These are phyloP conservation scores for Pogostemon cablin DNA, from an alignment of 257 asterid species.

Conservation along the genomic window DNA sequence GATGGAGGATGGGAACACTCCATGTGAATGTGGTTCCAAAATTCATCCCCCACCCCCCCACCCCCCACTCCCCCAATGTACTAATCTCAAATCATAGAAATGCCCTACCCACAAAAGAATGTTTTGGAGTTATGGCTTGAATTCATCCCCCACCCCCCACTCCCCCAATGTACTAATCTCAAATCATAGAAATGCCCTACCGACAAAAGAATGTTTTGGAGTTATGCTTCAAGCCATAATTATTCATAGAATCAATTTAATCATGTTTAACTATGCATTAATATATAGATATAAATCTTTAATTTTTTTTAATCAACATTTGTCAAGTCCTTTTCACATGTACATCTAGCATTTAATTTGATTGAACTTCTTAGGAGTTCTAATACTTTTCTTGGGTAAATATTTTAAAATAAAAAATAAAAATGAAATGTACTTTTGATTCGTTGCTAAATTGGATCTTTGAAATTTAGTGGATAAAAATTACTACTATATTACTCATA, in stretches of 20 bases:
- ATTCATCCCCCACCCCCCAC: conserved; percentile 5
- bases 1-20: conserved; percentile 34
- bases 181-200: conserved; percentile 9
- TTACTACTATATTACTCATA: not conserved
- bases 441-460: not conserved
- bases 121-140: conserved; percentile 46
- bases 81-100: conserved; percentile 10
- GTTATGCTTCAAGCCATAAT: conserved; percentile 24
- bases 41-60: conserved; percentile 5
- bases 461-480: not conserved
- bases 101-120: conserved; percentile 40
- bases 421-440: no score
- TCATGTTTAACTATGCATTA: no score
- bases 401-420: no score
- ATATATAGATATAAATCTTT: no score
- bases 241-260: not conserved
- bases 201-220: conserved; percentile 50
- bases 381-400: no score
- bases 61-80: conserved; percentile 6
- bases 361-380: no score
- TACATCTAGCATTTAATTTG: no score
- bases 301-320: not conserved
- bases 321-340: not conserved
- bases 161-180: conserved; percentile 19
- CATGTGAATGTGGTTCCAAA: conserved; percentile 48